Conservation (phyloP, 257 asterid species). For the Nicotiana obtusifolia region DNA sequence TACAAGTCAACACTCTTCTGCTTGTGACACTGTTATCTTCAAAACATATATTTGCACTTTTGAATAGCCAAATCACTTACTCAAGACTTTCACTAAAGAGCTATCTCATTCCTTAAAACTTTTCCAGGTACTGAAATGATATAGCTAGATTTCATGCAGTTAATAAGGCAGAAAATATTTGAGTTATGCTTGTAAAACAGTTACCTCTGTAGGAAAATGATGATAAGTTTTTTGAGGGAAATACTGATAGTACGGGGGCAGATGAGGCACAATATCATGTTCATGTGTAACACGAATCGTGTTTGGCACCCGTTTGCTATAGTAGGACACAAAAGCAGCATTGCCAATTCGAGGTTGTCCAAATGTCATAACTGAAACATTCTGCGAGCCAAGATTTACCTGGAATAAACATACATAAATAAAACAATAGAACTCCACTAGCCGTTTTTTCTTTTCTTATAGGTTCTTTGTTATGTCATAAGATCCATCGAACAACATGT, state of each 20-base stretch:
- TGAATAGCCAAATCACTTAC: not conserved
- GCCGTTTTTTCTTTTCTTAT: not conserved
- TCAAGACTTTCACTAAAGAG: not conserved
- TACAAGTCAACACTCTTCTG: not conserved
- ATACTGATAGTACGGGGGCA: constrained; percentile 72
- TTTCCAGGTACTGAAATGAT: not conserved
- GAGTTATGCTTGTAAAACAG: not conserved
- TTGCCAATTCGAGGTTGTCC: constrained; percentile 98
- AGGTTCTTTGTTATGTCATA: not conserved
- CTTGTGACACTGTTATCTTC: not conserved
- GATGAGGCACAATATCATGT: constrained; percentile 95
- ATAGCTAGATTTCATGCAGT: not conserved
- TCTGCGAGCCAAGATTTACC: constrained; percentile 49
- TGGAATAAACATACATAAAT: constrained; percentile 24
- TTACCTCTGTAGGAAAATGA: constrained; percentile 96
- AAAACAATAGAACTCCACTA: not conserved
- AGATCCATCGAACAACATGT: not conserved
- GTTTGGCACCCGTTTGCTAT: constrained; percentile 52
- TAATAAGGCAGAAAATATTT: not conserved
- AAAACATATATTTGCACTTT: not conserved
- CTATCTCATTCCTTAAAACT: not conserved
- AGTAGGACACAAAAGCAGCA: constrained; percentile 76
- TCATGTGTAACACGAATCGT: constrained; percentile 77
- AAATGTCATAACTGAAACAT: constrained; percentile 84
- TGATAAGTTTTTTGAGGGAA: constrained; percentile 82